Percentiles rank a stretch among this genome's conserved stretches.
Evolutionary conservation across 768 basidiomycete genomes (phyloP).

Genomic region (Russula sp.): DNA sequence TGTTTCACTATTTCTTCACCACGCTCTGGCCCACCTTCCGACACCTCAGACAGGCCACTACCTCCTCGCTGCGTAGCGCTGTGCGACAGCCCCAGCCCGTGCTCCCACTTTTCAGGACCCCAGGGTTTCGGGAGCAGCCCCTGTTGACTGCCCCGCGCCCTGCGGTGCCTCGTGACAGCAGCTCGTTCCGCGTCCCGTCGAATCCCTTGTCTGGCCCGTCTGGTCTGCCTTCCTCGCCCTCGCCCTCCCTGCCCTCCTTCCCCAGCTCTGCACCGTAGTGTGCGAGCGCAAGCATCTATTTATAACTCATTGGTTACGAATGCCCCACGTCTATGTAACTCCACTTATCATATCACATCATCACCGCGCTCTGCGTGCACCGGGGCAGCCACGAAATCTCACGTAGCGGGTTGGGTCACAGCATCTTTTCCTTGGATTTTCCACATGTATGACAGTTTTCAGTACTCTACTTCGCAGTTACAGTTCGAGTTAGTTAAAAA

Average conservation of each 20-base stretch:
- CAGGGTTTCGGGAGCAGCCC: constrained; percentile 10
- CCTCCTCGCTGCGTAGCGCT: not conserved
- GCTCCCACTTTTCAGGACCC: constrained; percentile 4
- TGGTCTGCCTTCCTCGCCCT: not conserved
- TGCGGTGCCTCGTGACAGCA: constrained; percentile 6
- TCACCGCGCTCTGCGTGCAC: not conserved
- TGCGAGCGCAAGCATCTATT: not conserved
- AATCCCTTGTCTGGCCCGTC: constrained; percentile 7
- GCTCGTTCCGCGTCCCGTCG: constrained; percentile 17
- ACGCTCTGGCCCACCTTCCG: constrained; percentile 6
- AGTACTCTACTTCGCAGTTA: not conserved
- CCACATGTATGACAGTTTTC: not conserved
- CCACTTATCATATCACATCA: not conserved
- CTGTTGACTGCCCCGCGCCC: constrained; percentile 1
- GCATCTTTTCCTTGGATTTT: not conserved
- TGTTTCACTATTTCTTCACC: constrained; percentile 4
- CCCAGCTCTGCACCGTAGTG: not conserved
- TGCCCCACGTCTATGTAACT: not conserved
- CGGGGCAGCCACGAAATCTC: not conserved
- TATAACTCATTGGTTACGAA: not conserved
- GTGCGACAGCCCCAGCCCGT: not conserved
- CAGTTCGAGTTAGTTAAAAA: not conserved
- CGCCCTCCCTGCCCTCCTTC: not conserved
- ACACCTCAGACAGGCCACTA: constrained; percentile 3
- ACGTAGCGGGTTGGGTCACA: not conserved